A percentile compares a stretch with the other conserved stretches of the same genome.
These are phyloP conservation scores for Fagopyrum homotropicum DNA, from an alignment of 148 eudicot genomes.

Conservation along the genomic window DNA sequence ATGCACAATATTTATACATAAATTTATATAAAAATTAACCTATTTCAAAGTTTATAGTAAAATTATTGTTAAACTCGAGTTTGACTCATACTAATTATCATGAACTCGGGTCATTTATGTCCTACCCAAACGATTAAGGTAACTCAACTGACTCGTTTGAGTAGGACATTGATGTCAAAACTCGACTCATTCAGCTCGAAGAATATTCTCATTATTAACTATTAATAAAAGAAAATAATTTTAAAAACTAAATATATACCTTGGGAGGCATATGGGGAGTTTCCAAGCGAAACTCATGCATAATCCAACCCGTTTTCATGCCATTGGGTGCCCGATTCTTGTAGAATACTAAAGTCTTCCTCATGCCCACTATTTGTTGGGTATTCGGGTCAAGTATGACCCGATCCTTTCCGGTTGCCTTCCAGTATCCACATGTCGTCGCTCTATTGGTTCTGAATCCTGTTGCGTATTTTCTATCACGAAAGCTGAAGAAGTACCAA, in stretches of 20 bases:
- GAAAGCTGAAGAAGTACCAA: constrained; percentile 97
- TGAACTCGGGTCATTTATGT: no score
- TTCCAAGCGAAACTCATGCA: constrained; percentile 95
- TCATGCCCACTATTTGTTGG: constrained; percentile 59
- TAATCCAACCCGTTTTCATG: constrained; percentile 85
- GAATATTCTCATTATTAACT: background rate
- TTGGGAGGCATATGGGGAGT: constrained; percentile 84
- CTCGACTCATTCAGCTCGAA: no score
- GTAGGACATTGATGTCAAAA: background rate
- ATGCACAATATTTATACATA: background rate
- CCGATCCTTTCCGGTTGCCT: constrained; percentile 92
- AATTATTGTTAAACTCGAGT: no score
- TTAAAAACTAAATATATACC: constrained; percentile 24
- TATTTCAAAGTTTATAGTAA: no score
- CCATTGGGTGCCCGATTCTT: constrained; percentile 87
- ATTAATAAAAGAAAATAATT: no score
- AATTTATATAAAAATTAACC: no score
- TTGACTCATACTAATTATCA: no score
- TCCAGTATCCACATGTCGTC: constrained; percentile 84
- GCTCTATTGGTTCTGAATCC: constrained; percentile 85
- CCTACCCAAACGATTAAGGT: no score
- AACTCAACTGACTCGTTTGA: no score
- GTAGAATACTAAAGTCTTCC: constrained; percentile 87
- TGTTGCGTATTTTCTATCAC: constrained; percentile 85
- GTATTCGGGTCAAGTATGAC: constrained; percentile 51